These are phyloP conservation scores for Cercospora sp. DNA, from an alignment of 2,329 filamentous ascomycete genomes.

Conservation along the genomic window DNA sequence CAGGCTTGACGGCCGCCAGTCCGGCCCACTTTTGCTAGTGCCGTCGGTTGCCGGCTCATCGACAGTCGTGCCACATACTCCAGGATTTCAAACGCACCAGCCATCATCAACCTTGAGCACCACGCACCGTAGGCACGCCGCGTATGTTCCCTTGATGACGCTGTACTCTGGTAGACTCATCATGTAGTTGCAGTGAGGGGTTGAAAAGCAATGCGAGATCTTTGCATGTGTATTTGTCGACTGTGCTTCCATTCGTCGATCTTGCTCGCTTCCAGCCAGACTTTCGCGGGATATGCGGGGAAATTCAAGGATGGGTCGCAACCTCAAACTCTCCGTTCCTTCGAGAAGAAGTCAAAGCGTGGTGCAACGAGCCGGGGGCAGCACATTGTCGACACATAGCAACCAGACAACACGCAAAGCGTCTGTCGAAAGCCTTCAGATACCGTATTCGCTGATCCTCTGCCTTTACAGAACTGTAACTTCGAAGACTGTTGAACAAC, in stretches of 20 bases:
- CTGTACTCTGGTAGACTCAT: neutral
- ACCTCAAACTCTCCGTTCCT: neutral
- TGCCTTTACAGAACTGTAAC: neutral
- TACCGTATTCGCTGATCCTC: conserved; percentile 9
- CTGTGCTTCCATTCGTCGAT: conserved; percentile 14
- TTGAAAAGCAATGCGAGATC: neutral
- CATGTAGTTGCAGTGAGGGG: neutral
- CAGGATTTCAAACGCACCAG: neutral
- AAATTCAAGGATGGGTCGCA: neutral
- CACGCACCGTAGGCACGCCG: neutral
- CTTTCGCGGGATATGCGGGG: conserved; percentile 8
- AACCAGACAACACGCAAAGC: neutral
- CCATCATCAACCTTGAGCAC: neutral
- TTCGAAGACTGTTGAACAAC: conserved; percentile 5
- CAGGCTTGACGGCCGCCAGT: neutral
- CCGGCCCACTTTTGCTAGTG: neutral
- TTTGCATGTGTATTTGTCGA: neutral
- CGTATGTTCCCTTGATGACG: neutral
- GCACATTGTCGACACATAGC: neutral
- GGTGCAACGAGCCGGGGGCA: neutral
- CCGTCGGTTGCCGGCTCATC: conserved; percentile 1
- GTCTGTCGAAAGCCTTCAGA: conserved; percentile 8
- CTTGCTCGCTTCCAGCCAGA: conserved; percentile 5
- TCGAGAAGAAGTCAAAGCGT: conserved; percentile 1
- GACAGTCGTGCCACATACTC: neutral